Conservation (phyloP, 192 early-diverging fungal species). For the Linderina pennispora region DNA sequence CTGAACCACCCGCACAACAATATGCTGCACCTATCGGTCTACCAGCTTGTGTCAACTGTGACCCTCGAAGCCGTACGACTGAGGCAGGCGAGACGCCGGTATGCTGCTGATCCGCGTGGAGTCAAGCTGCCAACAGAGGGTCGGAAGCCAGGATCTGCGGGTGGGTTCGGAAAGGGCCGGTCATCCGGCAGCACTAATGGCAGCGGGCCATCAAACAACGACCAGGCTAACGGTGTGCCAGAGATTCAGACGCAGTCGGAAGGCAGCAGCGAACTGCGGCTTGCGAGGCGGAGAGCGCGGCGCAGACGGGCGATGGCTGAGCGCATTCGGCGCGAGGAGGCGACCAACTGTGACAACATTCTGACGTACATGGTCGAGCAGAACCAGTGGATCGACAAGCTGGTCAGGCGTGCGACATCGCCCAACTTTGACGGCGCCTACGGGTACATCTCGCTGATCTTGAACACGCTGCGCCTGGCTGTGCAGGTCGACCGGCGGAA, state of each 20-base stretch:
- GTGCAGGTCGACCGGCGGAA: slow-evolving; percentile 36
- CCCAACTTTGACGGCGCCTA: slow-evolving; percentile 41
- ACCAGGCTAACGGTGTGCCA: no score
- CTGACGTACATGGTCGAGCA: slow-evolving; percentile 44
- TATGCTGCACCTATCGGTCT: slow-evolving; percentile 33
- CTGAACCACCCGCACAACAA: slow-evolving; percentile 48
- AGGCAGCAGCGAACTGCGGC: slow-evolving; percentile 1
- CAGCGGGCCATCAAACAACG: neutral
- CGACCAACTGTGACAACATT: slow-evolving; percentile 41
- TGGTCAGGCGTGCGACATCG: slow-evolving; percentile 28
- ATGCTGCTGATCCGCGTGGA: slow-evolving; percentile 5
- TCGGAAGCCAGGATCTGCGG: neutral
- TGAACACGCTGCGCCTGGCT: slow-evolving; percentile 43
- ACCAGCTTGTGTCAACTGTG: slow-evolving; percentile 34
- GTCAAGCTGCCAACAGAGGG: neutral
- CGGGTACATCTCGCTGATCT: slow-evolving; percentile 40
- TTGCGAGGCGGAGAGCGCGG: slow-evolving; percentile 17
- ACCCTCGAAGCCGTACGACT: slow-evolving; percentile 34
- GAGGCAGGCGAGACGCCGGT: slow-evolving; percentile 18
- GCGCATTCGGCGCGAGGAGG: slow-evolving; percentile 35
- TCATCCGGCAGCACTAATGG: neutral
- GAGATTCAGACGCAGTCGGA: slow-evolving; percentile 5
- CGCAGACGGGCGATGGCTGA: slow-evolving; percentile 32
- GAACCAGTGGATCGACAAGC: slow-evolving; percentile 36
- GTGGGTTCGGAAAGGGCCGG: neutral